Evolutionary conservation across 176 grass and related monocot genomes (phyloP), one percentile per base, ranked within the genome.

Genomic region (Carex kokanica): DNA sequence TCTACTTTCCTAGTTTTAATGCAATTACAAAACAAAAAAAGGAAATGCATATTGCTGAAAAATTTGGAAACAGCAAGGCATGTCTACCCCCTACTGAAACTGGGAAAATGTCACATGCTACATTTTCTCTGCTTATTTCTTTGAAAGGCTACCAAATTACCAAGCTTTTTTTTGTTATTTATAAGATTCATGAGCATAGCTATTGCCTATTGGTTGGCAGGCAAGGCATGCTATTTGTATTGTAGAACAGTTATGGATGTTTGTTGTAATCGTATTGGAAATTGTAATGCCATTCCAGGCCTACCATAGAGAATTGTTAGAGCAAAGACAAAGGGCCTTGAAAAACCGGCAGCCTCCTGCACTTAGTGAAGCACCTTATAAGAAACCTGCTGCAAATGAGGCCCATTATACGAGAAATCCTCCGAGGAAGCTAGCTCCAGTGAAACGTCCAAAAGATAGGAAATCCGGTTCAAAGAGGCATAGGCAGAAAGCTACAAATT

Each of bases 231-330:
- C 1, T 4, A 51, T 52, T 52, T 74, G 20, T 70, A 23, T 29
- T 57, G 52, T 41, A 61, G 61, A 59, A 38, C 7, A 38, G 31
- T 43, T 45, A 8, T 47, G 5, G 1, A 65, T 66, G 38, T 66
- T 27, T 49, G 2, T 29, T 25, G 15, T 64, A 82, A 63, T 51
- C 32, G 1, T 47, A 82, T 27, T 47, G 58, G 29, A 27, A 82
- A 62, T 63, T 51, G 12, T 74, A 86, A 20, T 86, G 81, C n/a
- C 49, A 81, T 81, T 79, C 55, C 89, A 98, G 95, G 79, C 90
- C 18, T 98, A 98, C 69, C 95, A 98, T 81, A 92, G 92, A 85
- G 92, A 94, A 8, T 84, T 98, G 74, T 85, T 89, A 83, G 89
- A 93, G 78, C 90, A 94, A 87, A 86, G 87, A 81, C 74, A 84